phyloP scores from a whole-genome alignment of 139 green algal species.

The Ulvella scutata region DNA sequence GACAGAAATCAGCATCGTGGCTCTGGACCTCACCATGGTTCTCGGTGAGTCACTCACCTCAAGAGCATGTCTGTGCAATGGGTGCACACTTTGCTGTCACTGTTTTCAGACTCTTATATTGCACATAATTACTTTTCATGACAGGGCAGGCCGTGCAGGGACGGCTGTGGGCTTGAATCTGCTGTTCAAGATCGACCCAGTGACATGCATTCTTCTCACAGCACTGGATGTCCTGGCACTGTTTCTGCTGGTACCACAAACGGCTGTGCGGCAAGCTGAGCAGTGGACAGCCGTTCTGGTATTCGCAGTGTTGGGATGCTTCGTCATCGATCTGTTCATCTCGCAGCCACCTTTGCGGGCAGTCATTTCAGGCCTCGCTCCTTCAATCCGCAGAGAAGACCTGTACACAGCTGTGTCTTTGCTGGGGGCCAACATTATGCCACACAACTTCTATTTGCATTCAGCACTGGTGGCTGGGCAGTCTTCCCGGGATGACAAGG shows the following conservation, averaged over 20 bases:
- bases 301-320: slow-evolving; percentile 31
- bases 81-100: not conserved
- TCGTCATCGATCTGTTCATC: slow-evolving; percentile 34
- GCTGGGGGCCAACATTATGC: slow-evolving; percentile 44
- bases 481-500: not conserved
- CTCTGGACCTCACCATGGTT: slow-evolving; percentile 45
- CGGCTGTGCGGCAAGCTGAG: slow-evolving; percentile 18
- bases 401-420: slow-evolving; percentile 40
- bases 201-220: slow-evolving; percentile 34
- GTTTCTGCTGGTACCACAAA: slow-evolving; percentile 24
- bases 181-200: slow-evolving; percentile 28
- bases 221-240: slow-evolving; percentile 23
- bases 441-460: slow-evolving; percentile 45
- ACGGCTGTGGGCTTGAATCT: slow-evolving; percentile 41
- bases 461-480: not conserved
- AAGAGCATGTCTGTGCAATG: not conserved
- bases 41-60: slow-evolving; percentile 14
- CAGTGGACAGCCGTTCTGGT: slow-evolving; percentile 26
- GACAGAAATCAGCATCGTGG: slow-evolving; percentile 37
- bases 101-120: not conserved
- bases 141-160: slow-evolving; percentile 4
- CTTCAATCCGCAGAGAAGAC: slow-evolving; percentile 15
- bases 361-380: slow-evolving; percentile 22
- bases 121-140: no score
- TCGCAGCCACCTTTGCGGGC: slow-evolving; percentile 13